These are phyloP conservation scores for Termitomyces sp. DNA, from an alignment of 768 basidiomycete genomes.

Conservation along the genomic window DNA sequence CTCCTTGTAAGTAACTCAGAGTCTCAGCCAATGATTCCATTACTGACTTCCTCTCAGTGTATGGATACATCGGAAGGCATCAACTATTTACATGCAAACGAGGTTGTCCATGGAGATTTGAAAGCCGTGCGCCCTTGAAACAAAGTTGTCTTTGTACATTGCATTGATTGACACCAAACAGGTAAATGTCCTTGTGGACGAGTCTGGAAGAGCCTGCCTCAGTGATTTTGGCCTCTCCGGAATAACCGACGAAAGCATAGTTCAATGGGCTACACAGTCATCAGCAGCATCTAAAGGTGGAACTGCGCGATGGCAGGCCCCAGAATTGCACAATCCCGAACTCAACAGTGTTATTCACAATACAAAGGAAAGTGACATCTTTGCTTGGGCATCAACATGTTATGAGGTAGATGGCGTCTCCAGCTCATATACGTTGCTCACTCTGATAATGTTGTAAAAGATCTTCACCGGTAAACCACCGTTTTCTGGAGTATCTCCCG, in stretches of 20 bases:
- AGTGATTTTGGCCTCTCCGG: conserved; percentile 29
- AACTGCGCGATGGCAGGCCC: conserved; percentile 27
- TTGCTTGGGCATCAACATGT: conserved; percentile 27
- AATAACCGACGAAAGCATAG: conserved; percentile 20
- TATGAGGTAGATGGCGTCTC: conserved; percentile 25
- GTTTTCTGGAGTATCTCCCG: conserved; percentile 19
- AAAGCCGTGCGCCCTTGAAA: conserved; percentile 19
- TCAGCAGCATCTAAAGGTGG: conserved; percentile 19
- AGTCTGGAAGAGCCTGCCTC: conserved; percentile 24
- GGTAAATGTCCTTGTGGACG: conserved; percentile 27
- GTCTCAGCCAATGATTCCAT: background rate
- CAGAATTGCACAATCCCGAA: conserved; percentile 21
- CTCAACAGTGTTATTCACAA: background rate
- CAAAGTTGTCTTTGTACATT: background rate
- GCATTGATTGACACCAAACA: background rate
- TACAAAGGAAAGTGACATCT: conserved; percentile 27
- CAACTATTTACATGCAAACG: conserved; percentile 11
- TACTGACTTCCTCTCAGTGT: background rate
- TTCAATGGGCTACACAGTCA: conserved; percentile 16
- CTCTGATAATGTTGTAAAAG: conserved; percentile 8
- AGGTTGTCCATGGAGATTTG: background rate
- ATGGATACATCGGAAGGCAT: conserved; percentile 25
- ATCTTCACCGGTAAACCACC: conserved; percentile 25
- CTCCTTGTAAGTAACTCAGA: conserved; percentile 26
- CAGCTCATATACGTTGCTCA: background rate